phyloP scores from a whole-genome alignment of 1,284 basidiomycete species.

The Erythrobasidium hasegawianum region DNA sequence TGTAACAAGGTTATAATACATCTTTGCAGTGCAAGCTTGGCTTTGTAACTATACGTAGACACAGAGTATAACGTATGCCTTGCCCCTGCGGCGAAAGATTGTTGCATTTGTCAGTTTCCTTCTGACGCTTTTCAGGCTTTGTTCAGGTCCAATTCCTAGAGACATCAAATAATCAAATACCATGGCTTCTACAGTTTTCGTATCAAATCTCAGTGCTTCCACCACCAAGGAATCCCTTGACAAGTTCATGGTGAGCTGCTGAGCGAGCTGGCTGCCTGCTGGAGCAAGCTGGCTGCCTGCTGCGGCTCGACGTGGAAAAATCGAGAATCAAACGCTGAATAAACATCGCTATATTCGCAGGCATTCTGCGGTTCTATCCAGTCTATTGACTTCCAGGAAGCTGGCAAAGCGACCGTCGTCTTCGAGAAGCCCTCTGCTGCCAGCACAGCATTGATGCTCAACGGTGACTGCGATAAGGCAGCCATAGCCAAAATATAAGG shows the following conservation, averaged over 20 bases:
- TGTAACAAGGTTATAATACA: no score
- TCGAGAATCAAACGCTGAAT: no score
- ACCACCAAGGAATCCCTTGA: constrained; percentile 62
- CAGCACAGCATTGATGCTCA: constrained; percentile 67
- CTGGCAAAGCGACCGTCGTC: constrained; percentile 57
- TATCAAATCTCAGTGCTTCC: constrained; percentile 59
- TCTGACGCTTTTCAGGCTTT: no score
- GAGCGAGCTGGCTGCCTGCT: neutral
- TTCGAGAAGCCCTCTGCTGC: constrained; percentile 74
- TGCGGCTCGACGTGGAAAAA: neutral
- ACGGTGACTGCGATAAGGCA: constrained; percentile 20
- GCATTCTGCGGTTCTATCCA: constrained; percentile 55
- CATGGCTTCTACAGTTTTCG: constrained; percentile 29
- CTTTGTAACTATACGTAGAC: no score
- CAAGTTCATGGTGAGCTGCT: constrained; percentile 61
- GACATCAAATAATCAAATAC: no score
- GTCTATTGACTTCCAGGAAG: constrained; percentile 49
- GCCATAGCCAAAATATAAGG: neutral
- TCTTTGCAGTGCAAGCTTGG: no score
- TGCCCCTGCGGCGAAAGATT: no score
- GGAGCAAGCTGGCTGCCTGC: neutral
- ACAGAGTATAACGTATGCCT: no score
- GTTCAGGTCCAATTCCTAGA: no score
- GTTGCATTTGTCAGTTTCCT: no score
- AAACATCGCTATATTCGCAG: neutral